Conservation (phyloP, 495 filamentous ascomycete genomes). For the Clavariopsis aquatica region DNA sequence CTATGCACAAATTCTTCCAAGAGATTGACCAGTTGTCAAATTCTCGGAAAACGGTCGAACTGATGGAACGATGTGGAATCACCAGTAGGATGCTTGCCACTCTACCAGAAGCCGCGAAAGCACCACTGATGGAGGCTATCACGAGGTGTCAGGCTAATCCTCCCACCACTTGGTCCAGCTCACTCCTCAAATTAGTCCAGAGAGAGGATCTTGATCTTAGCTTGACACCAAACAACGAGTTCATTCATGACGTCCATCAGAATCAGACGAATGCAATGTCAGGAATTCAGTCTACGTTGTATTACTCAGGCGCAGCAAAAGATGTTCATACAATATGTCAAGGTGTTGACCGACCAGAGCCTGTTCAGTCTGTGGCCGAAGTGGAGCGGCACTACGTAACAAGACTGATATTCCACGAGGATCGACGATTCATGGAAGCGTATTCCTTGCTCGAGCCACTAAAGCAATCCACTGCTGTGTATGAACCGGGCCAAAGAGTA, state of each 20-base stretch:
- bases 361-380: slow-evolving; percentile 52
- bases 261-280: slow-evolving; percentile 44
- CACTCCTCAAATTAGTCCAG: slow-evolving; percentile 72
- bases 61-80: slow-evolving; percentile 63
- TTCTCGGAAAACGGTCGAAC: slow-evolving; percentile 49
- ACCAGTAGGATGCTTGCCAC: slow-evolving; percentile 66
- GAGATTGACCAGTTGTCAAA: slow-evolving; percentile 11
- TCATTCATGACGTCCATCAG: slow-evolving; percentile 39
- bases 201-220: slow-evolving; percentile 67
- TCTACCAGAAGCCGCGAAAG: slow-evolving; percentile 77
- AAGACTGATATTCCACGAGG: slow-evolving; percentile 83
- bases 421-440: slow-evolving; percentile 83
- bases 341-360: slow-evolving; percentile 49
- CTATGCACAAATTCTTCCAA: slow-evolving; percentile 45
- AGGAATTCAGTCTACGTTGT: slow-evolving; percentile 39
- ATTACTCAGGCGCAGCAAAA: slow-evolving; percentile 47
- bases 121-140: slow-evolving; percentile 81
- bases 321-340: slow-evolving; percentile 75
- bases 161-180: slow-evolving; percentile 70
- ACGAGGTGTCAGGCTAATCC: slow-evolving; percentile 77
- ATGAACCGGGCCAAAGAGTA: slow-evolving; percentile 74
- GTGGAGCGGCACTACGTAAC: slow-evolving; percentile 79
- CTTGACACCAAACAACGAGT: slow-evolving; percentile 8
- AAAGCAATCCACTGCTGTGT: slow-evolving; percentile 72
- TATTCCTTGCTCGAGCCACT: slow-evolving; percentile 73